phyloP scores from a whole-genome alignment of 345 rosid species.

The Eutrema yunnanense region DNA sequence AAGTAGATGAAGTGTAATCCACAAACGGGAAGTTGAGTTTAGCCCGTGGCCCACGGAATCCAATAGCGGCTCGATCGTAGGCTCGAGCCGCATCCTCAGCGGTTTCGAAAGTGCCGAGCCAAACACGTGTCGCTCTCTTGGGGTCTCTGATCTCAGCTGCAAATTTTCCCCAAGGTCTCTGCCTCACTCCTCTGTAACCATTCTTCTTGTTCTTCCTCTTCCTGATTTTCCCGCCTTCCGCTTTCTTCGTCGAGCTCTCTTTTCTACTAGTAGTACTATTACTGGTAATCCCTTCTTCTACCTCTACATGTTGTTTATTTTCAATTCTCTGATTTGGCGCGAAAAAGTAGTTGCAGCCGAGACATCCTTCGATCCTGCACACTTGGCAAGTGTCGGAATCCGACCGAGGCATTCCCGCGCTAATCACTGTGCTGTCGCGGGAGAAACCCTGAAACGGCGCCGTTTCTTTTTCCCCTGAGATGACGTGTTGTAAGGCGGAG shows the following conservation, averaged over 20 bases:
- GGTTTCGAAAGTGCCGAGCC: conserved; percentile 91
- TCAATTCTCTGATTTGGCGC: conserved; percentile 36
- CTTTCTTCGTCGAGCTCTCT: conserved; percentile 2
- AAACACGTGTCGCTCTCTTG: conserved; percentile 61
- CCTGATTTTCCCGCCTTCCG: conserved; percentile 27
- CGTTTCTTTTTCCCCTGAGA: conserved; percentile 21
- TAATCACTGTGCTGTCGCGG: conserved; percentile 20
- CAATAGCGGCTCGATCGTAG: conserved; percentile 74
- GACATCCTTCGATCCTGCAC: conserved; percentile 62
- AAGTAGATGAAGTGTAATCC: conserved; percentile 20
- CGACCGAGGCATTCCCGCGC: conserved; percentile 32
- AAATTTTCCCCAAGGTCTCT: conserved; percentile 98
- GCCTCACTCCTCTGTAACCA: conserved; percentile 87
- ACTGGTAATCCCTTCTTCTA: background rate
- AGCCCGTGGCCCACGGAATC: conserved; percentile 59
- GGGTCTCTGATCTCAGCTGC: conserved; percentile 99
- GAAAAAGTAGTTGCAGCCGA: conserved; percentile 75
- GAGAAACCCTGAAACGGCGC: background rate
- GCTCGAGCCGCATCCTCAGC: conserved; percentile 95
- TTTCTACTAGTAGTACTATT: background rate
- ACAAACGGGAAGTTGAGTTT: conserved; percentile 64
- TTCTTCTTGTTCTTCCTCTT: conserved; percentile 46
- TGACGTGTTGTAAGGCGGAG: conserved; percentile 32
- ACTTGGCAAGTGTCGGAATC: conserved; percentile 53
- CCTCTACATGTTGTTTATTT: background rate